Base-by-base conservation (phyloP, 345 rosid genomes). In the Populus euphratica region DNA sequence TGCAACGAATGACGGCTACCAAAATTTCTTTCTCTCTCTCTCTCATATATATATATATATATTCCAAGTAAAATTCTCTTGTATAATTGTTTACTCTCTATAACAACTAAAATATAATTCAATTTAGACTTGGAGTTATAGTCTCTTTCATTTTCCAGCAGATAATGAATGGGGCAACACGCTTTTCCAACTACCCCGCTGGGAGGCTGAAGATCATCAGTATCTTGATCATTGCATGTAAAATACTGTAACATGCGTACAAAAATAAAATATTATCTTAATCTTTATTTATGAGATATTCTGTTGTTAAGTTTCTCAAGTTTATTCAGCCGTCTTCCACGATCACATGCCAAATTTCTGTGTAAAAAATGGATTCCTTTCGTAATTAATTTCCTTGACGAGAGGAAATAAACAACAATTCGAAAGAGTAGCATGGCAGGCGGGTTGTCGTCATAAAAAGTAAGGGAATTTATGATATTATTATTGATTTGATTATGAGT, bases 1-100 rank as follows among this genome's bases (percentile, higher is more conserved):
- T 67, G 79, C 76, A 74, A 83, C 84, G 82, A 83, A 85, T 82
- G 89, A 87, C 90, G 88, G 90, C 92, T 86, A 83, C 87, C 86
- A 83, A 80, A 80, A 79, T 68, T 77, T 69, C 38, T 14, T 36
- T 77, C 27, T 27, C 29, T 27, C 29, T 27, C 29, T 27, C 29
- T 27, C 29, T 27, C 29, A 33, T 33, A 33, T 4, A 33, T 33
- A 4, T 4, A 31, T 31, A 31, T 2, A 59, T 66, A 31, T 61
- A 17, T 41, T 56, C 36, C 20, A 36, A 3, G 25, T 78, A 63
- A 44, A 17, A 36, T 76, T 73, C 65, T 66, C 69, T 31, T 20
- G 47, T 2, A 16, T 50, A 6, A 0, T 49, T 68, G 72, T n/a
- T 21, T 38, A 18, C 68, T 62, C 27, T 73, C 35, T 23, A 18